phyloP scores from a whole-genome alignment of 2,329 filamentous ascomycete species.

The Alternaria postmessia region DNA sequence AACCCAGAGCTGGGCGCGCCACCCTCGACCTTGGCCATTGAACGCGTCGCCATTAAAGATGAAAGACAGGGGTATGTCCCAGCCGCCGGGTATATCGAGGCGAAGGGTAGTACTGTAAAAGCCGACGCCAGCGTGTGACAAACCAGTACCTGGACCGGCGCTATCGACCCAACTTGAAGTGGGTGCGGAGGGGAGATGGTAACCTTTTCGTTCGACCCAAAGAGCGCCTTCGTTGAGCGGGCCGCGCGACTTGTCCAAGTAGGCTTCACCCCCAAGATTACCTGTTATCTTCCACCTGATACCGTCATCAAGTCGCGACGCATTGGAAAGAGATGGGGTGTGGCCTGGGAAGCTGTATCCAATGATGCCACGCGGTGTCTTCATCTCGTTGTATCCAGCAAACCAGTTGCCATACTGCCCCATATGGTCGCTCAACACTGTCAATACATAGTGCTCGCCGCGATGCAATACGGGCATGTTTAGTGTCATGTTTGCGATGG shows the following conservation, averaged over 20 bases:
- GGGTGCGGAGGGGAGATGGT: conserved; percentile 60
- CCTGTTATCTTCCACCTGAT: conserved; percentile 71
- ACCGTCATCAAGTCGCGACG: conserved; percentile 36
- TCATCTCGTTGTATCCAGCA: conserved; percentile 61
- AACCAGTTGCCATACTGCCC: conserved; percentile 71
- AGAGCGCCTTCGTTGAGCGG: conserved; percentile 71
- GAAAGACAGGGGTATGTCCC: conserved; percentile 68
- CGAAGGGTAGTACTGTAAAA: conserved; percentile 65
- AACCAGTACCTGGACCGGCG: conserved; percentile 52
- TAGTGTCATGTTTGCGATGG: conserved; percentile 64
- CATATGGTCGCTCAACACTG: conserved; percentile 74
- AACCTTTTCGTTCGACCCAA: conserved; percentile 69
- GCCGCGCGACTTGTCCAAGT: conserved; percentile 65
- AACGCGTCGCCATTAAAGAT: conserved; percentile 58
- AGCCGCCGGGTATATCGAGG: conserved; percentile 62
- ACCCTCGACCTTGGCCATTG: conserved; percentile 45
- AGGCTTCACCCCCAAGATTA: conserved; percentile 70
- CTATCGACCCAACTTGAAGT: conserved; percentile 52
- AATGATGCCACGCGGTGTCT: conserved; percentile 67
- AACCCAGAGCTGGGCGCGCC: conserved; percentile 71
- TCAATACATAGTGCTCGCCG: conserved; percentile 68
- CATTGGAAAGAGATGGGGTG: conserved; percentile 36
- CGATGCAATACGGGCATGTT: conserved; percentile 59
- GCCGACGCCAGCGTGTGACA: conserved; percentile 59
- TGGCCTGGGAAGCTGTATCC: conserved; percentile 63